These are phyloP conservation scores for Venturia effusa DNA, from an alignment of 2,329 filamentous ascomycete genomes.

Conservation along the genomic window DNA sequence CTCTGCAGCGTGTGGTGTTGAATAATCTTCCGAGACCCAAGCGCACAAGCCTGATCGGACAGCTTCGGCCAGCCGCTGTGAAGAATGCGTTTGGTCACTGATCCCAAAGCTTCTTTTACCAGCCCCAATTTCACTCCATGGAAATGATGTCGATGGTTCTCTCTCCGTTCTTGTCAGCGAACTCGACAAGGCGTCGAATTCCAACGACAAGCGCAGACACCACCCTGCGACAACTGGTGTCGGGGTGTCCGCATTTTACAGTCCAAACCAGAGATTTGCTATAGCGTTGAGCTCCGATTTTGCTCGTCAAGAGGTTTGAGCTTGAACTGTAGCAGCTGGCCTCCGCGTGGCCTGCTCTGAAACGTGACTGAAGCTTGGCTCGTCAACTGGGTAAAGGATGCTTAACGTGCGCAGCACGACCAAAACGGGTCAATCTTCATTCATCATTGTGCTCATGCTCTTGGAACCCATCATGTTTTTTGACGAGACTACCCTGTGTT, in stretches of 20 bases:
- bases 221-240: neutral
- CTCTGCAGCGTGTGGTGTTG: neutral
- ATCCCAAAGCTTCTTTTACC: neutral
- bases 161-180: neutral
- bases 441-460: neutral
- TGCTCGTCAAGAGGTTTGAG: neutral
- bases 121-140: too few relatives aligned
- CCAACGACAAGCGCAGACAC: neutral
- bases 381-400: neutral
- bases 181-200: neutral
- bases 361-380: constrained; percentile 4
- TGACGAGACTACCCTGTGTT: neutral
- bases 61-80: neutral
- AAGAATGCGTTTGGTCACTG: too few relatives aligned
- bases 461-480: constrained; percentile 1
- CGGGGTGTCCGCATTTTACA: neutral
- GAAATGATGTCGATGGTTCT: neutral
- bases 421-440: neutral
- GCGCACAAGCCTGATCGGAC: neutral
- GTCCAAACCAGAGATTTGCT: neutral
- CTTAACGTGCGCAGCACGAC: neutral
- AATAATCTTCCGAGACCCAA: neutral
- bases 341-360: neutral
- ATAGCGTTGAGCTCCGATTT: neutral
- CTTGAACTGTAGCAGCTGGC: neutral